Percentiles rank a stretch among this genome's conserved stretches.
Evolutionary conservation across 345 rosid genomes (phyloP).

Genomic region (Draba incana): DNA sequence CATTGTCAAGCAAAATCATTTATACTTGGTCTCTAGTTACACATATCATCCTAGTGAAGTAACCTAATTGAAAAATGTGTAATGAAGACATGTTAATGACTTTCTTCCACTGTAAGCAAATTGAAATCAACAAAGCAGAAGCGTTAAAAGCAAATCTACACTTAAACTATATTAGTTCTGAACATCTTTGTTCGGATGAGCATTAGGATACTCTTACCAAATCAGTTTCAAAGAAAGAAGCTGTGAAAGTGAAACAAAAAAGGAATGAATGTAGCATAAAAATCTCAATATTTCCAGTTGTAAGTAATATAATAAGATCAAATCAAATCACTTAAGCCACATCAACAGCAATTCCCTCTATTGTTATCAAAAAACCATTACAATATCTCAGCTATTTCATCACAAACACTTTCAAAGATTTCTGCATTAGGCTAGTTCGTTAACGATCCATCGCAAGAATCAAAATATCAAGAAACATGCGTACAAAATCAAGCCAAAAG

Average conservation of each 20-base stretch:
- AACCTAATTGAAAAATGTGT: neutral
- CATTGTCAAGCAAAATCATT: neutral
- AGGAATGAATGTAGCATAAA: neutral
- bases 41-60: neutral
- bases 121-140: neutral
- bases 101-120: neutral
- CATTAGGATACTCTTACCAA: neutral
- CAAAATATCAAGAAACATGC: conserved; percentile 94
- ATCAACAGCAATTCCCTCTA: conserved; percentile 11
- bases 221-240: neutral
- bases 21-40: neutral
- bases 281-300: neutral
- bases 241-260: neutral
- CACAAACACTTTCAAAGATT: no score
- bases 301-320: neutral
- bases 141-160: neutral
- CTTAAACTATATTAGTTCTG: neutral
- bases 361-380: conserved; percentile 10
- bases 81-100: neutral
- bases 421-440: neutral
- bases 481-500: conserved; percentile 81
- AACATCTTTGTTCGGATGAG: neutral
- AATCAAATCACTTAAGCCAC: neutral
- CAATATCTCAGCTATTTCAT: conserved; percentile 11
- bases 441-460: conserved; percentile 4